These are phyloP conservation scores for Spatholobus suberectus DNA, from an alignment of 306 rosid genomes.

Conservation along the genomic window DNA sequence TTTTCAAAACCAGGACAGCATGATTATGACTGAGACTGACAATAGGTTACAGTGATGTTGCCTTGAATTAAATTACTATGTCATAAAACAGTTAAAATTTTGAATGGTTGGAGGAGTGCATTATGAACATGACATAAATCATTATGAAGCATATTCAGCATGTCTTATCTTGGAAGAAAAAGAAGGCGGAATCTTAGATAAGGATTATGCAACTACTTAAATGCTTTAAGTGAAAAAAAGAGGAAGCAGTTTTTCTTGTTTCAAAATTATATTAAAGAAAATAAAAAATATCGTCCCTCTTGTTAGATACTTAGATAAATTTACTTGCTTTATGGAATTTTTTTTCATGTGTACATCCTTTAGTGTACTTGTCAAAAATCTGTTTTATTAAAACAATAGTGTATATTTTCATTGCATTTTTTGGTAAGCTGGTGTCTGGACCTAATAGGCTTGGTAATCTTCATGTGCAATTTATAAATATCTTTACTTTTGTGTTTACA, in stretches of 20 bases:
- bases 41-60: conserved; percentile 14
- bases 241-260: conserved; percentile 4
- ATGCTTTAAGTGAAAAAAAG: not conserved
- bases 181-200: not conserved
- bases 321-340: not conserved
- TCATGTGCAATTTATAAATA: conserved; percentile 27
- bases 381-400: not conserved
- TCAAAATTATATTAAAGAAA: not conserved
- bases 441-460: conserved; percentile 23
- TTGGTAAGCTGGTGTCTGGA: conserved; percentile 14
- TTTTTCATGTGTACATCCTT: not conserved
- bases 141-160: not conserved
- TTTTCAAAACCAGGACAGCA: not conserved
- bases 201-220: conserved; percentile 16
- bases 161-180: not conserved
- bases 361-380: not conserved
- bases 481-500: conserved; percentile 42
- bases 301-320: not conserved
- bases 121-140: conserved; percentile 15
- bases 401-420: conserved; percentile 7
- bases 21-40: not conserved
- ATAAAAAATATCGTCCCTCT: not conserved
- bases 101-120: conserved; percentile 14
- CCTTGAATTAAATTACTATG: conserved; percentile 29
- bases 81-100: not conserved